phyloP scores from a whole-genome alignment of 805 yeast species.

The Metschnikowia aberdeeniae region DNA sequence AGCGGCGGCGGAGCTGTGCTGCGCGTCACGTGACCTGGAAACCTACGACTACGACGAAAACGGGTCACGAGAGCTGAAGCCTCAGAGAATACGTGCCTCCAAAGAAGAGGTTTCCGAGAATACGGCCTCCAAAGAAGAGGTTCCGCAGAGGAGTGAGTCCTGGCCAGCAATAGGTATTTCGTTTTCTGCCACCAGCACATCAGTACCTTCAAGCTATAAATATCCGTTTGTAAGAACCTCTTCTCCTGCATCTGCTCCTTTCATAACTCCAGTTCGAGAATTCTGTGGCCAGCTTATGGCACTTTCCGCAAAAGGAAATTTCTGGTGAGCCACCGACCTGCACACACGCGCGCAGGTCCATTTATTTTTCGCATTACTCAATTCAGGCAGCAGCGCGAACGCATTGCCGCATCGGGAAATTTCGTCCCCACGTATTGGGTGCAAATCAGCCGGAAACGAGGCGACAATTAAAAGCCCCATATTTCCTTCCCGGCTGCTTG shows the following conservation, averaged over 20 bases:
- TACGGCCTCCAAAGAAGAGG: too few relatives aligned
- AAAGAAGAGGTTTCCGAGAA: too few relatives aligned
- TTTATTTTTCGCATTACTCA: slow-evolving; percentile 6
- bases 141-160: too few relatives aligned
- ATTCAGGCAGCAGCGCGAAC: slow-evolving; percentile 5
- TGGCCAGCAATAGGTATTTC: too few relatives aligned
- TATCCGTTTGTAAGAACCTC: too few relatives aligned
- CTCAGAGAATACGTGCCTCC: too few relatives aligned
- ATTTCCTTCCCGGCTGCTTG: slow-evolving; percentile 7
- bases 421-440: slow-evolving; percentile 11
- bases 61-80: too few relatives aligned
- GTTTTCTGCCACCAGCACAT: too few relatives aligned
- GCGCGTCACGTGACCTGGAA: background rate
- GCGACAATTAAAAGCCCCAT: slow-evolving; percentile 6
- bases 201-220: too few relatives aligned
- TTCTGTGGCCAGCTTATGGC: background rate
- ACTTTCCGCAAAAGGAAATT: slow-evolving; percentile 1
- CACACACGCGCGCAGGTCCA: background rate
- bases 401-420: slow-evolving; percentile 14
- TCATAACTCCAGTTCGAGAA: too few relatives aligned
- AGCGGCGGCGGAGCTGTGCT: background rate
- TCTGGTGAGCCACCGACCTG: background rate
- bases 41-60: background rate
- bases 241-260: too few relatives aligned
- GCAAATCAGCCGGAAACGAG: slow-evolving; percentile 6